Base-by-base conservation (phyloP, 2,329 filamentous ascomycete species). In the Aureobasidium sp. region DNA sequence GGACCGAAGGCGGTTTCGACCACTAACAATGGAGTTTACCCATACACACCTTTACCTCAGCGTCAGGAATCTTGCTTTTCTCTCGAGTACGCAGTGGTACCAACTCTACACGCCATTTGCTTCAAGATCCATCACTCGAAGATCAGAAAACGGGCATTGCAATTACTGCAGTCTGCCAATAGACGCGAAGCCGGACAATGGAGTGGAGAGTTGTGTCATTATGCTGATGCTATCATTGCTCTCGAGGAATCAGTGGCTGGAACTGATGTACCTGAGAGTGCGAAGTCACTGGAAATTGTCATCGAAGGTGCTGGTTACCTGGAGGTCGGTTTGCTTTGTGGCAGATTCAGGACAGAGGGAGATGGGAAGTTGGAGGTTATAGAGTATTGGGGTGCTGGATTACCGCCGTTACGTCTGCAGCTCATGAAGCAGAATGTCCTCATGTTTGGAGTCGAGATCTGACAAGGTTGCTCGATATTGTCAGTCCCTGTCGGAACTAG, bases 181-280 rank as follows among this genome's bases (percentile, higher is more conserved):
- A 20, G 58, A 18, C 58, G 58, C 16, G 58, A 62, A 51, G 58
- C 40, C 8, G 42, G 42, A 16, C 58, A 62, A 20, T 62, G 20
- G 43, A 51, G 58, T 23, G 45, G 23, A 29, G 45, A 62, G 11
- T 42, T 50, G 23, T 45, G 16, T 42, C 33, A 59, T 47, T 48
- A 59, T 36, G 55, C 55, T 15, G 42, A 59, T 18, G 43, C 40
- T 27, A 47, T 47, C 16, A 48, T 59, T 15, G 42, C 20, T 2
- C n/a, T 59, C 18, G 40, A 59, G n/a, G 20, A 48, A 20, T 45
- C 40, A 40, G 18, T 25, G 23, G 15, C 11, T 2, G 20, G 0
- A 1, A 6, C 9, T 33, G 13, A 20, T 18, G 27, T 42, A 25
- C 8, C n/a, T 7, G 23, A 62, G 15, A 27, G 25, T 10, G 58